Evolutionary conservation across 176 grass and related monocot genomes (phyloP), one percentile per base, ranked within the genome.

Genomic region (Echinochloa phyllopogon): DNA sequence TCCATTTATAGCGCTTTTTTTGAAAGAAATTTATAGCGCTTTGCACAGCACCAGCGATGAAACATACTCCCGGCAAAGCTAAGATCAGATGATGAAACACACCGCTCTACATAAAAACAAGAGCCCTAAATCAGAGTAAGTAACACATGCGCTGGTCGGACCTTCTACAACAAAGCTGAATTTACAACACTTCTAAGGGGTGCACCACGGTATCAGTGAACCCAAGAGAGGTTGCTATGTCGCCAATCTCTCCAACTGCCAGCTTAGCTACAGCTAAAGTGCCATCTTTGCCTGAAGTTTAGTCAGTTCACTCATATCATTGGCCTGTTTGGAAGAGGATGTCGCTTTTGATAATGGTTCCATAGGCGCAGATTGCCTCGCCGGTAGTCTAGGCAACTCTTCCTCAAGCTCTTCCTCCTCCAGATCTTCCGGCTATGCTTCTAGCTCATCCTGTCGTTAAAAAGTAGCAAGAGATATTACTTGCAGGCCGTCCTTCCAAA

Each of bases 351-450:
- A 18, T 67, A 21, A 75, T 69, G 44, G 49, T 20, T 33, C 67
- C 18, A 59, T 10, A 5, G 66, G 74, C 74, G 21, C 24, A 2
- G 60, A 44, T 68, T n/a, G 24, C 45, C 51, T 51, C n/a, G 39
- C 33, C 0, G 73, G 75, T n/a, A 84, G 72, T 69, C 86, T 79
- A 11, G 84, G 89, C 62, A 88, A 65, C 64, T 93, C 79, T 14
- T 88, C 39, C 7, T 92, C 67, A 2, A 87, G 67, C 8, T 86
- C 87, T 42, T 85, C 69, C 56, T 81, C 90, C 82, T 95, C 90
- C 7, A 95, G 81, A 70, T 89, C 88, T 69, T 95, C 90, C 16
- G 93, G 57, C 69, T 95, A 90, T 8, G 93, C 83, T 78, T 92
- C 90, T 20, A 93, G 78, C 51, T 91, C 93, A 74, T 95, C 90